Evolutionary conservation across 2,329 filamentous ascomycete genomes (phyloP).

Genomic region (Hypoxylon sp.): DNA sequence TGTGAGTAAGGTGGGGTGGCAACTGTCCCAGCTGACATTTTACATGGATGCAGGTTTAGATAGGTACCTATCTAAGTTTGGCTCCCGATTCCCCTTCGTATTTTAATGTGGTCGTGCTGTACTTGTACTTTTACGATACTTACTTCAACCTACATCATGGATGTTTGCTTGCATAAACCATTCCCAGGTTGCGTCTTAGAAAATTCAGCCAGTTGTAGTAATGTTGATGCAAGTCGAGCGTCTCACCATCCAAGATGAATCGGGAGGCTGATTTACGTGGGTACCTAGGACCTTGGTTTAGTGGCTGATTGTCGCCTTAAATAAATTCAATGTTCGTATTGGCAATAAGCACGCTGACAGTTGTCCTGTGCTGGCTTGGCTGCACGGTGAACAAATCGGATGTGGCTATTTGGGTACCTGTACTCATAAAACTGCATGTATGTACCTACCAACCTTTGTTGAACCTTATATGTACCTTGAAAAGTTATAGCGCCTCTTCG

Average conservation of each 20-base stretch:
- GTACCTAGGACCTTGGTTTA: neutral
- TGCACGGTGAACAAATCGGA: neutral
- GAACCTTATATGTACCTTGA: neutral
- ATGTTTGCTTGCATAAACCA: neutral
- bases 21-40: conserved; percentile 14
- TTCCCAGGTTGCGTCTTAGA: neutral
- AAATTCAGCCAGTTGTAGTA: neutral
- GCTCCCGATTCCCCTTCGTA: conserved; percentile 3
- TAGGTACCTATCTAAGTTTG: conserved; percentile 32
- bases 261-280: too few species aligned
- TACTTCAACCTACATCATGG: too few species aligned
- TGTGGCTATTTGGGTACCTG: neutral
- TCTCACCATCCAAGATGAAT: too few species aligned
- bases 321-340: neutral
- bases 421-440: neutral
- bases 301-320: too few species aligned
- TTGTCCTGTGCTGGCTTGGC: neutral
- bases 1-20: conserved; percentile 32
- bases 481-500: neutral
- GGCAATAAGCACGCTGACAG: neutral
- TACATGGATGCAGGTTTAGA: conserved; percentile 10
- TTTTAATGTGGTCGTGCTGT: neutral
- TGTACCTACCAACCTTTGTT: neutral
- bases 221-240: neutral
- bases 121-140: neutral